Base-by-base conservation (phyloP, 352 stramenopile species). In the Thalassiosira ordinaria region DNA sequence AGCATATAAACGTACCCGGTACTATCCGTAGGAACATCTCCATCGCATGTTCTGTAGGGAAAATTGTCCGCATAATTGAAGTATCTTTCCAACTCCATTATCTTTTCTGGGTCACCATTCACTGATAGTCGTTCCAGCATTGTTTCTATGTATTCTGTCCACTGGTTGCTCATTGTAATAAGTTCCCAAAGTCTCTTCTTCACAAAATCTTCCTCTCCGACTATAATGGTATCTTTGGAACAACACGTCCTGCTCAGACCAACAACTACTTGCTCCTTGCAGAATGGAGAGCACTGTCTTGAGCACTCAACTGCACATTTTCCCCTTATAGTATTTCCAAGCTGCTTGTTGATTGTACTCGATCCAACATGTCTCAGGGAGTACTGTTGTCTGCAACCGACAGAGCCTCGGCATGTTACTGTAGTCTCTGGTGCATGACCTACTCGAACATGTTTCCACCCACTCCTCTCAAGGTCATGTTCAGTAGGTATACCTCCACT, bases 371-470 rank as follows among this genome's bases (percentile, higher is more conserved):
- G 75, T 27, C 33, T 47, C 6, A 84, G 14, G 27, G 75, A 22
- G 26, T 84, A 84, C 37, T 84, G 66, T 33, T 70, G 20, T 39
- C 75, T 63, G 8, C 41, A 22, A 41, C 7, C 47, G 33, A 57
- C 29, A 16, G 66, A 18, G 22, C 61, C 52, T 7, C 22, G 24
- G 11, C 8, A 18, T 24, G 18, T 70, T 29, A 70, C 31, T 13
- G 13, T 6, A 16, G 33, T 56, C 9, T 75, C 55, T 2, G 26
- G 49, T 14, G 56, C 7, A 33, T 59, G 2, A 46, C 44, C 60
- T 47, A 79, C 29, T 11, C 26, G 35, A 4, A 85, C 69, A 22
- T 59, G 33, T 56, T 57, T 85, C 69, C 69, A 85, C 1, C 47
- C 49, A 22, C 14, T 37, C 11, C 0, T 29, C 31, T 47, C 22